Base-by-base conservation (phyloP, 2,329 filamentous ascomycete species). In the Biscogniauxia marginata region DNA sequence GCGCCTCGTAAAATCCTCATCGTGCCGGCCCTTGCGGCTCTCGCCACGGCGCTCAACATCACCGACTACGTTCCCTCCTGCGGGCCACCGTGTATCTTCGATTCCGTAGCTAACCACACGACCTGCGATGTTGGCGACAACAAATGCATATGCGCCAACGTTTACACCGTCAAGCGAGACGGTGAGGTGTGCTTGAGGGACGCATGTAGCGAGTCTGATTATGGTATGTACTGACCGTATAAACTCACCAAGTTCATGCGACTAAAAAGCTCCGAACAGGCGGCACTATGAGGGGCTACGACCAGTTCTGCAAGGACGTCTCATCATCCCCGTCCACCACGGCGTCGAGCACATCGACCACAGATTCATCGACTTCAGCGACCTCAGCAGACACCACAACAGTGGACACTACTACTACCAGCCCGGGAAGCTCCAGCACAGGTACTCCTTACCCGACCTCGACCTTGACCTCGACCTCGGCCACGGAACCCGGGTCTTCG, bases 131-230 rank as follows among this genome's bases (percentile, higher is more conserved):
- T 54, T 21, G 45, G 47, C 21, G 67, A 70, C 59, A 68, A 66
- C 55, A 47, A 51, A 7, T 70, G 67, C 49, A 66, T 70, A 53
- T 70, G 67, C 61, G 45, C 49, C 8, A 24, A 54, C 30, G 58
- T 64, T 45, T 70, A 70, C 59, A 67, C 66, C 8, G 58, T 70
- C 49, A 65, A 66, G 53, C 57, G 65, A 3, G 66, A 70, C 55
- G 66, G 66, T 24, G 65, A 68, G 61, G 60, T 63, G 34, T 70
- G 67, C 55, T 57, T 70, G 52, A 64, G 66, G 20, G 52, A 61
- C 21, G 63, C 58, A 11, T 70, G 67, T 58, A 63, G 60, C 51
- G 50, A 46, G n/a, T 19, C 54, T 34, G 67, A 68, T 53, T 70
- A 70, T 46, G 67, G 67, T 70, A 65, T 48, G 67, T 61, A n/a